A percentile compares a stretch with the other conserved stretches of the same genome.
Conservation (phyloP, 768 basidiomycete species). For the Lentinula lateritia region DNA sequence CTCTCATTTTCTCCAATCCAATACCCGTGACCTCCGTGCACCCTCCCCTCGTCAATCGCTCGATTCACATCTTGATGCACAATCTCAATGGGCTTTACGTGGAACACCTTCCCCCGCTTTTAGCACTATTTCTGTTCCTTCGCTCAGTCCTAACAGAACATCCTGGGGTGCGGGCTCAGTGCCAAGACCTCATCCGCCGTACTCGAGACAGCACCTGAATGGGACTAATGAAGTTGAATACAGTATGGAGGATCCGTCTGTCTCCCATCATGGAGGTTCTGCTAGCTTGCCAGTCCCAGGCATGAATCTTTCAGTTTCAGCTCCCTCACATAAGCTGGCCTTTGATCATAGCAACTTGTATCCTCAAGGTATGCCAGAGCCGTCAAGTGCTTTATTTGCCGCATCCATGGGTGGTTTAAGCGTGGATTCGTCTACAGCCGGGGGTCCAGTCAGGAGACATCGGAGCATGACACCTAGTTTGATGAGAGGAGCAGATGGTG, state of each 20-base stretch:
- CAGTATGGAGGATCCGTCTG: neutral
- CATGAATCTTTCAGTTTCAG: slow-evolving; percentile 18
- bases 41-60: slow-evolving; percentile 2
- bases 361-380: slow-evolving; percentile 27
- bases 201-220: neutral
- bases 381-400: slow-evolving; percentile 1
- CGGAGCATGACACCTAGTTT: slow-evolving; percentile 75
- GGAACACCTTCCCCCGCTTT: slow-evolving; percentile 35
- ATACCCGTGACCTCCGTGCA: neutral
- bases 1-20: neutral
- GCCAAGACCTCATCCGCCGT: neutral
- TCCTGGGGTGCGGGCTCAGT: neutral
- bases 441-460: slow-evolving; percentile 65
- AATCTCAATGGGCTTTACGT: slow-evolving; percentile 33
- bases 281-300: neutral
- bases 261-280: neutral
- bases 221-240: neutral
- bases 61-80: slow-evolving; percentile 16
- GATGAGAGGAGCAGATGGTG: slow-evolving; percentile 41
- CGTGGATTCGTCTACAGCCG: slow-evolving; percentile 19
- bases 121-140: slow-evolving; percentile 31
- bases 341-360: slow-evolving; percentile 59
- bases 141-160: slow-evolving; percentile 22
- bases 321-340: slow-evolving; percentile 61
- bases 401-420: slow-evolving; percentile 4